phyloP scores from a whole-genome alignment of 23 red algal genomes.

The Gracilariopsis chorda region DNA sequence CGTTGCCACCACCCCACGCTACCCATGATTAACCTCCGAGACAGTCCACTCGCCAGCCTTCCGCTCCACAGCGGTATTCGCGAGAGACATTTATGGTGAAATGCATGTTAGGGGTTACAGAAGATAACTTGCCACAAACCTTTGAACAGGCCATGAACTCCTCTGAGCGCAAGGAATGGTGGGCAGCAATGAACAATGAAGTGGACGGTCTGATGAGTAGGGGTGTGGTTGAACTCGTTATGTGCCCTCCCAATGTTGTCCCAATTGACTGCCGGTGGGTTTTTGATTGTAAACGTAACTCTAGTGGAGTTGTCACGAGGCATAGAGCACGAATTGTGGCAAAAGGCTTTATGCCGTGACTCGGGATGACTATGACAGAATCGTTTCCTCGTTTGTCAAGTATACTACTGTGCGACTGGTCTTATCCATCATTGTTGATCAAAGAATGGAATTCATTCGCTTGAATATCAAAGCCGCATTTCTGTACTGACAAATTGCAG shows the following conservation, averaged over 20 bases:
- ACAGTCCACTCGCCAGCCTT: too few species aligned
- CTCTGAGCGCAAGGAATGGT: too few species aligned
- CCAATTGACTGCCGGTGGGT: not conserved
- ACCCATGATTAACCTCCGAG: too few species aligned
- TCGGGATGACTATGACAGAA: conserved; percentile 21
- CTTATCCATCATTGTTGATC: not conserved
- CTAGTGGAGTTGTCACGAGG: not conserved
- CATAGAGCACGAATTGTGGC: conserved; percentile 24
- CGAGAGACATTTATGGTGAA: too few species aligned
- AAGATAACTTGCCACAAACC: too few species aligned
- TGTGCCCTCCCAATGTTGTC: not conserved
- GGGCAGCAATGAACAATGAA: too few species aligned
- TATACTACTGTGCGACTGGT: not conserved
- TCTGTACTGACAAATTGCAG: not conserved
- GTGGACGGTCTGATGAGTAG: too few species aligned
- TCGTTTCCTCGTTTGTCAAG: not conserved
- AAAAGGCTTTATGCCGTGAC: not conserved
- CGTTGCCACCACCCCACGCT: too few species aligned
- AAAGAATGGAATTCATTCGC: not conserved
- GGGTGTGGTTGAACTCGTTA: too few species aligned
- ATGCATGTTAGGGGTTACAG: too few species aligned
- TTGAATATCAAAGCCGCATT: not conserved
- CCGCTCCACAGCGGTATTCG: too few species aligned
- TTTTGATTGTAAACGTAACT: not conserved
- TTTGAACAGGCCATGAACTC: too few species aligned